Conservation (phyloP, 192 early-diverging fungal genomes). For the Lobosporangium transversale region DNA sequence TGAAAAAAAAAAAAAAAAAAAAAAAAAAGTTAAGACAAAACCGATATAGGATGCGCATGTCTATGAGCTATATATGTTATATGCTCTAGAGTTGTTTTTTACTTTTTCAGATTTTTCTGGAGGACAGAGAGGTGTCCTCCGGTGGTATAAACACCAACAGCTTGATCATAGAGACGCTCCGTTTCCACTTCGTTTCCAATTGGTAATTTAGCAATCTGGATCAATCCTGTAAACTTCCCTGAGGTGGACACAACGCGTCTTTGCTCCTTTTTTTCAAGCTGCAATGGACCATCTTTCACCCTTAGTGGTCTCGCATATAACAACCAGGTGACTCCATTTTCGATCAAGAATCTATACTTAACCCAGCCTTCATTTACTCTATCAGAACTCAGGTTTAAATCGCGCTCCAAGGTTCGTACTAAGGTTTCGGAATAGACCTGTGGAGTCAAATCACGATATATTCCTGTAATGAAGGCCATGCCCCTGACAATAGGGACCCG, state of each 20-base stretch:
- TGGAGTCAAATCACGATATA: slow-evolving; percentile 39
- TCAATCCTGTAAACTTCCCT: slow-evolving; percentile 36
- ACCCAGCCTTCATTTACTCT: slow-evolving; percentile 39
- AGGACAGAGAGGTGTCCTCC: slow-evolving; percentile 17
- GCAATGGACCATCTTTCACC: background rate
- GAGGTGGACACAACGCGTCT: slow-evolving; percentile 12
- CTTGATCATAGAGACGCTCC: slow-evolving; percentile 25
- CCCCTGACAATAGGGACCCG: slow-evolving; percentile 42
- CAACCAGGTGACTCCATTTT: slow-evolving; percentile 39
- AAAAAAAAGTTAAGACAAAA: background rate
- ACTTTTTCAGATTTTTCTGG: slow-evolving; percentile 17
- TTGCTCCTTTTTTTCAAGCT: slow-evolving; percentile 5
- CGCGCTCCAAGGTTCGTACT: slow-evolving; percentile 24
- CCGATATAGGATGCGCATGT: too few relatives aligned
- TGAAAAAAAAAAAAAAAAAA: too few relatives aligned
- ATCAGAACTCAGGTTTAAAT: background rate
- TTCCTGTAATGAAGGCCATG: slow-evolving; percentile 35
- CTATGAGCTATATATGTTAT: too few relatives aligned
- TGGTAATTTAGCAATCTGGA: slow-evolving; percentile 49
- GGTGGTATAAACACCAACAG: slow-evolving; percentile 34
- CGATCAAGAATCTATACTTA: slow-evolving; percentile 45
- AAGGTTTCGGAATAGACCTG: slow-evolving; percentile 27
- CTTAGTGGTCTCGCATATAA: slow-evolving; percentile 30
- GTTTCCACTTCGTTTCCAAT: slow-evolving; percentile 17
- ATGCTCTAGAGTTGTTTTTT: background rate